Percentiles rank a stretch among this genome's conserved stretches.
Evolutionary conservation across 257 asterid genomes (phyloP).

Genomic region (Capsicum baccatum): DNA sequence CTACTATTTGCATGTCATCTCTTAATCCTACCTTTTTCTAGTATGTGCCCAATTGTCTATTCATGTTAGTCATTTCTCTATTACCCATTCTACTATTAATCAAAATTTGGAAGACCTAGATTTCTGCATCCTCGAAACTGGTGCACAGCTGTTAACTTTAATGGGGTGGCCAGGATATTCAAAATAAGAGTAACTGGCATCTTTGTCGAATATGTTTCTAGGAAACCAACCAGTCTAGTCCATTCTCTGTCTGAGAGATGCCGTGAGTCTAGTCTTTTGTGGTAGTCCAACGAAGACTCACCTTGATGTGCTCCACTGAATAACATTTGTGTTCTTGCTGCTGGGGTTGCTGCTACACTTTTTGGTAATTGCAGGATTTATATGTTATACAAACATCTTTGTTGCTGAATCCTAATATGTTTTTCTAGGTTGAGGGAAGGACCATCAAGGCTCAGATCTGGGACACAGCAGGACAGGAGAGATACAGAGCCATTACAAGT

Average conservation of each 20-base stretch:
- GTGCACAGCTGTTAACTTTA: not conserved
- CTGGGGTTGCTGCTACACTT: not conserved
- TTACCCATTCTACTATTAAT: not conserved
- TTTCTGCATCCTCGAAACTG: not conserved
- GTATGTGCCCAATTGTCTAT: not conserved
- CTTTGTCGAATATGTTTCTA: not conserved
- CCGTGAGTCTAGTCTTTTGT: not conserved
- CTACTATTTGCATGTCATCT: slow-evolving; percentile 3
- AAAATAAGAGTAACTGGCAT: not conserved
- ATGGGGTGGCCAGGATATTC: not conserved
- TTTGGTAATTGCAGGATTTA: not conserved
- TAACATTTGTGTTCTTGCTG: not conserved
- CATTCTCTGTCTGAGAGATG: not conserved
- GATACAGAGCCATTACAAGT: slow-evolving; percentile 96
- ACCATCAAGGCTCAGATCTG: slow-evolving; percentile 95
- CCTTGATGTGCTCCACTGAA: not conserved
- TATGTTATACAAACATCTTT: not conserved
- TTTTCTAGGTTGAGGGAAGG: slow-evolving; percentile 79
- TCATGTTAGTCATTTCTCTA: not conserved
- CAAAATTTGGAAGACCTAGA: not conserved
- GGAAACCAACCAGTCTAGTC: not conserved
- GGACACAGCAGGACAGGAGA: slow-evolving; percentile 99
- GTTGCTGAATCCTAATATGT: not conserved
- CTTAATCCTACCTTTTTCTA: not conserved
- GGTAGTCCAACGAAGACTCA: not conserved